These are phyloP conservation scores for Candida coleopterorum DNA, from an alignment of 805 yeast genomes.

Conservation along the genomic window DNA sequence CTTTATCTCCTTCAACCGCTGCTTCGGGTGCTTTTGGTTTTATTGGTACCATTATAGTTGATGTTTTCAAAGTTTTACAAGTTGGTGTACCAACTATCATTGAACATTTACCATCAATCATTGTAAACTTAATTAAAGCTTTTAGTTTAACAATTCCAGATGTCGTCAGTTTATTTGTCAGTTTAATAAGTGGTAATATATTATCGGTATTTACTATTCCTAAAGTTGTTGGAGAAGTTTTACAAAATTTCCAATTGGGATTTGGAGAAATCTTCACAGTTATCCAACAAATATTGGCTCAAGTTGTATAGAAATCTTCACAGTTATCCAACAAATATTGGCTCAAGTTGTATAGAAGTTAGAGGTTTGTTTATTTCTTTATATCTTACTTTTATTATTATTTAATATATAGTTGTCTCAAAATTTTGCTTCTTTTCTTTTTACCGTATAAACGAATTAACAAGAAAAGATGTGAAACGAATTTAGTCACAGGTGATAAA, in stretches of 20 bases:
- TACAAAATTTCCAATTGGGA: neutral
- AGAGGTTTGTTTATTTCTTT: too few relatives aligned
- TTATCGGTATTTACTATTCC: neutral
- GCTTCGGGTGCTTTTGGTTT: neutral
- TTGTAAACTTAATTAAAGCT: neutral
- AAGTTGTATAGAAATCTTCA: too few relatives aligned
- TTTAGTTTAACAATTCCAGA: constrained; percentile 3
- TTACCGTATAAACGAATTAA: too few relatives aligned
- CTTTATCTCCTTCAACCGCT: too few relatives aligned
- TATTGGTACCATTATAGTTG: neutral
- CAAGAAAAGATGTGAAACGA: too few relatives aligned
- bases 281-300: constrained; percentile 1
- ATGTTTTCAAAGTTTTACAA: constrained; percentile 1
- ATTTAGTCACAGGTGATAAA: too few relatives aligned
- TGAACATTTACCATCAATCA: constrained; percentile 2
- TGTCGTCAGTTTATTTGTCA: constrained; percentile 1
- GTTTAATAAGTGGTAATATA: neutral
- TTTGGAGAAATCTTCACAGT: neutral
- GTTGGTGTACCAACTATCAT: constrained; percentile 1
- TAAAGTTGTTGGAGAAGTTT: neutral
- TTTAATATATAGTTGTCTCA: too few relatives aligned
- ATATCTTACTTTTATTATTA: too few relatives aligned
- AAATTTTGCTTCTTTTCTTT: too few relatives aligned
- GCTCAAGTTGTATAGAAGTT: too few relatives aligned
- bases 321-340: too few relatives aligned